Evolutionary conservation across 2,329 filamentous ascomycete species (phyloP), one percentile per base, ranked within the genome.

Genomic region (Paraphoma sp.): DNA sequence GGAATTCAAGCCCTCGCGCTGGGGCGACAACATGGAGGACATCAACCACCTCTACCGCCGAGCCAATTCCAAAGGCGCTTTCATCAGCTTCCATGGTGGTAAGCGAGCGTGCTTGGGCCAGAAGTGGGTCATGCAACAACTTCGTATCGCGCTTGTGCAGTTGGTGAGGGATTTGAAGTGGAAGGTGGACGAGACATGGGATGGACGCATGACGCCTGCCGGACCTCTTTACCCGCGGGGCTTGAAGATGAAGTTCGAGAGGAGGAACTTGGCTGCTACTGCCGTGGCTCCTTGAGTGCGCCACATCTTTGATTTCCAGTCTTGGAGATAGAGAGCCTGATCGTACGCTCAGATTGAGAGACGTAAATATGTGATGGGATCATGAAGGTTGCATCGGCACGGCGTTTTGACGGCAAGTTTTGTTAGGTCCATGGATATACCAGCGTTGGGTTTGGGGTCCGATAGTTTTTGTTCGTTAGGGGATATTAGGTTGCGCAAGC

Each of bases 31-130:
- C 17, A 57, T 68, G 49, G 64, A 75, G n/a, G 72, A 76, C 9
- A 77, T 80, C 54, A 71, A 69, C 44, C 64, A 65, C 4, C 49
- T 69, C 8, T 79, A 75, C 49, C 69, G 78, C 10, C 70, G 70
- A 14, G 73, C 72, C 4, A 74, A 74, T 28, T 71, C 70, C 8
- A 75, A 72, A 47, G 77, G 73, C 16, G 71, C 75, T 28, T 80
- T 80, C 56, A 78, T 80, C 53, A 75, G 75, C 18, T 81, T 81
- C 55, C 78, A 81, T 46, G 78, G 78, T 10, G 77, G 77, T 5
- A 66, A 70, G 11, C 66, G 79, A 42, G 74, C 74, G 5, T 81
- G 79, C 57, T 60, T 81, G 29, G 79, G 79, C 0, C 75, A 80
- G 63, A 71, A 69, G 42, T 80, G 78, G 54, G 78, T 78, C 5